phyloP scores from a whole-genome alignment of 1,139 yeast species.

The Pichia cactophila region DNA sequence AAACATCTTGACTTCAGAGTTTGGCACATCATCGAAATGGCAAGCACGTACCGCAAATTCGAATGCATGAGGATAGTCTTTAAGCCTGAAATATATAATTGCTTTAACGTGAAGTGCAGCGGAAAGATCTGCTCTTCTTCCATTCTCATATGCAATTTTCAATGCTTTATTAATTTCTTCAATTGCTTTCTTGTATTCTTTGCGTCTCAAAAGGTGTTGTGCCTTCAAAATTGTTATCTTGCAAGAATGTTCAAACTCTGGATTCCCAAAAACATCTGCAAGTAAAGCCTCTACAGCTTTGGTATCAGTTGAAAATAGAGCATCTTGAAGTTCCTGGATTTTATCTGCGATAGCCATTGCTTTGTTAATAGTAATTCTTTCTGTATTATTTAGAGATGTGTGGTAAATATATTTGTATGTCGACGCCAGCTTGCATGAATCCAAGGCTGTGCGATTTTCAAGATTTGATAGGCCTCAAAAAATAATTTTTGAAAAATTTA shows the following conservation, averaged over 20 bases:
- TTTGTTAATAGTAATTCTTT: neutral
- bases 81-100: slow-evolving; percentile 35
- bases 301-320: slow-evolving; percentile 32
- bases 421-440: neutral
- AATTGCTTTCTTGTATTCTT: slow-evolving; percentile 42
- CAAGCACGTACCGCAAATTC: slow-evolving; percentile 44
- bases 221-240: slow-evolving; percentile 6
- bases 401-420: neutral
- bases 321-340: slow-evolving; percentile 29
- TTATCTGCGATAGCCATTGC: slow-evolving; percentile 36
- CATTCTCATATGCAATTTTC: slow-evolving; percentile 42
- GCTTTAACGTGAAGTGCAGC: slow-evolving; percentile 56
- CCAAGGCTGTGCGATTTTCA: too few species aligned
- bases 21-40: slow-evolving; percentile 38
- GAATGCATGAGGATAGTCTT: slow-evolving; percentile 41
- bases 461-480: too few species aligned
- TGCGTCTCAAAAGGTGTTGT: slow-evolving; percentile 44
- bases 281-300: slow-evolving; percentile 32
- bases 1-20: slow-evolving; percentile 40
- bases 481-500: too few species aligned
- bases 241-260: slow-evolving; percentile 37
- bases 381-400: too few species aligned
- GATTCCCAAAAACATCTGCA: slow-evolving; percentile 25
- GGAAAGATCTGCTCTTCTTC: slow-evolving; percentile 47
- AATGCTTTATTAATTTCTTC: slow-evolving; percentile 50